These are phyloP conservation scores for Lepidium sativum DNA, from an alignment of 345 rosid genomes.

Conservation along the genomic window DNA sequence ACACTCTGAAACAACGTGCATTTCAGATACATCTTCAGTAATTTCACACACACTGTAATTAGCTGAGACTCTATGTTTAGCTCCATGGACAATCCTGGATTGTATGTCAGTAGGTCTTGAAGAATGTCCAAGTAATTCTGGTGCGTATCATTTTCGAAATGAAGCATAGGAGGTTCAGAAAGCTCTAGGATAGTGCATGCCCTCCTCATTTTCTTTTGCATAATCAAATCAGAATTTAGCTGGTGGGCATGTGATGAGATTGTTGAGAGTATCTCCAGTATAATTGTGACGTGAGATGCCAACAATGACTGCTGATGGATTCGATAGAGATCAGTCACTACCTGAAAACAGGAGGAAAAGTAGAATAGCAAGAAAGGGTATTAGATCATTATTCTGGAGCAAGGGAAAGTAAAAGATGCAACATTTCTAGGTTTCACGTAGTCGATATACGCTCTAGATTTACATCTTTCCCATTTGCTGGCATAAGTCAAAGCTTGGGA, in stretches of 20 bases:
- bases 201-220: slow-evolving; percentile 64
- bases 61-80: slow-evolving; percentile 50
- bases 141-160: slow-evolving; percentile 80
- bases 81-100: slow-evolving; percentile 36
- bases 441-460: neutral
- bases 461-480: neutral
- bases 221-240: slow-evolving; percentile 40
- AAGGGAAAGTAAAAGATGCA: neutral
- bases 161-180: slow-evolving; percentile 75
- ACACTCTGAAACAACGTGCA: slow-evolving; percentile 28
- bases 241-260: slow-evolving; percentile 62
- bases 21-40: slow-evolving; percentile 55
- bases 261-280: slow-evolving; percentile 49
- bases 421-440: neutral
- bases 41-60: slow-evolving; percentile 43
- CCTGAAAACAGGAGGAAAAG: slow-evolving; percentile 39
- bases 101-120: slow-evolving; percentile 36
- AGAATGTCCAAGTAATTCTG: slow-evolving; percentile 63
- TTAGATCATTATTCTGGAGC: neutral
- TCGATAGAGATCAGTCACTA: slow-evolving; percentile 53
- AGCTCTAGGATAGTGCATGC: slow-evolving; percentile 66
- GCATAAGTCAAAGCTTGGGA: slow-evolving; percentile 6
- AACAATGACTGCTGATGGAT: slow-evolving; percentile 43
- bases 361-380: neutral
- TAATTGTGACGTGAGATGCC: slow-evolving; percentile 32